phyloP scores from a whole-genome alignment of 331 rosid species.

The Ulmus americana region DNA sequence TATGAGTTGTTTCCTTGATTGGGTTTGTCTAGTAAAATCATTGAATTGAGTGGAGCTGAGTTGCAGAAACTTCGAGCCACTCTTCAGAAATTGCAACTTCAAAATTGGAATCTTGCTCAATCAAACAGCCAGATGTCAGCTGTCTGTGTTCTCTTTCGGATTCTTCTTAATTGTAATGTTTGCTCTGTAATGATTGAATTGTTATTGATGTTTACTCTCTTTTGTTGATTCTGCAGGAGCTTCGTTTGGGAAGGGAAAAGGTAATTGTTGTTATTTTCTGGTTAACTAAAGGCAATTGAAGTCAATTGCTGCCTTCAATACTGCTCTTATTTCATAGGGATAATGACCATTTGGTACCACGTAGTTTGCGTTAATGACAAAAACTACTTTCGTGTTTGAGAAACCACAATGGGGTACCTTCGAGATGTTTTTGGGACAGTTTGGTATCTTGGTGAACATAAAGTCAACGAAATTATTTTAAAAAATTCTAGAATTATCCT shows the following conservation, averaged over 20 bases:
- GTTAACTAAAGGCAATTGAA: background rate
- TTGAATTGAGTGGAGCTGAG: slow-evolving; percentile 65
- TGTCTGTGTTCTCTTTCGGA: slow-evolving; percentile 28
- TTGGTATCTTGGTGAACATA: too few relatives aligned
- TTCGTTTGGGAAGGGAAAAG: slow-evolving; percentile 68
- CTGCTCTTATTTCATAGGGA: too few relatives aligned
- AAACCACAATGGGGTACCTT: too few relatives aligned
- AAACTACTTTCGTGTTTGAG: too few relatives aligned
- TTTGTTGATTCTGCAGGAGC: slow-evolving; percentile 47
- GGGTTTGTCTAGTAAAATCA: slow-evolving; percentile 43
- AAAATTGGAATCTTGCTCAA: slow-evolving; percentile 80
- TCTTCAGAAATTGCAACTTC: slow-evolving; percentile 67
- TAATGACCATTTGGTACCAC: too few relatives aligned
- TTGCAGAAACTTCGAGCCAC: slow-evolving; percentile 49
- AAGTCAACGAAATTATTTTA: too few relatives aligned
- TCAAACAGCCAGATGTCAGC: slow-evolving; percentile 67
- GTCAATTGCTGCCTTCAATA: too few relatives aligned
- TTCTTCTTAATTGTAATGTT: background rate
- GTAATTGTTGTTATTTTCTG: slow-evolving; percentile 24
- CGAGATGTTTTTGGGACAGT: too few relatives aligned
- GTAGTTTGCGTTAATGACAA: too few relatives aligned
- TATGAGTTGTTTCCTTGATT: slow-evolving; percentile 22
- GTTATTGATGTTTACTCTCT: slow-evolving; percentile 4
- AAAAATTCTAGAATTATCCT: too few relatives aligned
- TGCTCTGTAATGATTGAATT: background rate